phyloP scores from a whole-genome alignment of 2,329 filamentous ascomycete genomes.

The Nemania diffusa region DNA sequence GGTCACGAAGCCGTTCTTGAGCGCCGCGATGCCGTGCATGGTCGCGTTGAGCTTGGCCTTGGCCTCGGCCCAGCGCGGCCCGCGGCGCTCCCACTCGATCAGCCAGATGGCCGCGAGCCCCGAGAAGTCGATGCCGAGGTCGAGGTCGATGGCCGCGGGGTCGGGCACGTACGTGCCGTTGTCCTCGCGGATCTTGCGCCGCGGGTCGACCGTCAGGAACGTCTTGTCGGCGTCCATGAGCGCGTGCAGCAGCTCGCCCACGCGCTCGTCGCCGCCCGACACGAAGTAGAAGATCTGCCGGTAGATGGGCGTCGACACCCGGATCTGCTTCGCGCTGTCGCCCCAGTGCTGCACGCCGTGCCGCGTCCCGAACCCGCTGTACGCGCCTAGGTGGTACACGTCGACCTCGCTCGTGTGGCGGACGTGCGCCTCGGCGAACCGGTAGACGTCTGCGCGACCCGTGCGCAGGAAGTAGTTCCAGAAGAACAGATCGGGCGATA shows the following conservation, averaged over 20 bases:
- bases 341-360: conserved; percentile 71
- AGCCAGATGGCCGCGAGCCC: conserved; percentile 67
- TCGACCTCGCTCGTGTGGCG: conserved; percentile 71
- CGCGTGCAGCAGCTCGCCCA: conserved; percentile 64
- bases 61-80: conserved; percentile 63
- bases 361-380: conserved; percentile 69
- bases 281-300: conserved; percentile 67
- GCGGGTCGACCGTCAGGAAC: conserved; percentile 64
- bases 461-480: conserved; percentile 72
- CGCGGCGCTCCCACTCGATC: conserved; percentile 68
- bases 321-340: conserved; percentile 70
- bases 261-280: conserved; percentile 66
- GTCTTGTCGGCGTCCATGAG: conserved; percentile 64
- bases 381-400: conserved; percentile 68
- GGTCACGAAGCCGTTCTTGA: conserved; percentile 69
- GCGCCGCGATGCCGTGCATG: conserved; percentile 61
- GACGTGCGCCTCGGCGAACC: conserved; percentile 67
- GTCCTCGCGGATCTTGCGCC: conserved; percentile 64
- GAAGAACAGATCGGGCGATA: conserved; percentile 70
- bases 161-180: conserved; percentile 60
- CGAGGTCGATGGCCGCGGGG: conserved; percentile 58
- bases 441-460: conserved; percentile 65
- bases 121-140: conserved; percentile 69
- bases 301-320: conserved; percentile 68
- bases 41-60: conserved; percentile 60